phyloP scores from a whole-genome alignment of 129 eudicot genomes.

The Lactuca saligna region DNA sequence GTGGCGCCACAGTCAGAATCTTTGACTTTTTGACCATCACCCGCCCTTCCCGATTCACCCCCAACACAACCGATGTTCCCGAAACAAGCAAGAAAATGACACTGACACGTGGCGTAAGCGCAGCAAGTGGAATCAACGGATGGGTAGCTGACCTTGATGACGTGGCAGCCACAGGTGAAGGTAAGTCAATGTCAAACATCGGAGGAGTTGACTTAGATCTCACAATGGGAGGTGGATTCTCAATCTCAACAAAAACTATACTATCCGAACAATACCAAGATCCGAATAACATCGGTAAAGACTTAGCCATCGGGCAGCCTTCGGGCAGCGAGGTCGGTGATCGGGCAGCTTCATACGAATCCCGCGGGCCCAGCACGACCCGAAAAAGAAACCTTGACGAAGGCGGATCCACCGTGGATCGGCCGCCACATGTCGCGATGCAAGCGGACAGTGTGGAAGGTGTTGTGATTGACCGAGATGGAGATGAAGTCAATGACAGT shows the following conservation, averaged over 20 bases:
- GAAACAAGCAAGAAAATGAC: conserved; percentile 75
- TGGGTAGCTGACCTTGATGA: conserved; percentile 84
- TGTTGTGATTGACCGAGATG: conserved; percentile 84
- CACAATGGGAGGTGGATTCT: conserved; percentile 68
- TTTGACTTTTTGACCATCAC: conserved; percentile 75
- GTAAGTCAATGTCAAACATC: conserved; percentile 56
- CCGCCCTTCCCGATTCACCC: conserved; percentile 70
- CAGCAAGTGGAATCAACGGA: conserved; percentile 90
- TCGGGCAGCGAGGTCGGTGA: conserved; percentile 90
- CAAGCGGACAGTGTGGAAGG: conserved; percentile 86
- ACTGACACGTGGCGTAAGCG: conserved; percentile 82
- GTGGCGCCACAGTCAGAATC: conserved; percentile 91
- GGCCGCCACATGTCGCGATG: conserved; percentile 53
- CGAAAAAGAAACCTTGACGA: conserved; percentile 84
- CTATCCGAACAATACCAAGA: conserved; percentile 52
- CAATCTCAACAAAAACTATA: conserved; percentile 29
- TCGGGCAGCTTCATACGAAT: conserved; percentile 88
- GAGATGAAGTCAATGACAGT: conserved; percentile 80
- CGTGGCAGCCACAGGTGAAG: conserved; percentile 67
- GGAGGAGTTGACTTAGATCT: conserved; percentile 73
- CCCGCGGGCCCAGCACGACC: conserved; percentile 87
- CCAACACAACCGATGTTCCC: conserved; percentile 65
- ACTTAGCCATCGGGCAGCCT: conserved; percentile 69
- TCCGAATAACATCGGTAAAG: conserved; percentile 55
- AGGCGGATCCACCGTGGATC: conserved; percentile 92